phyloP scores from a whole-genome alignment of 345 rosid species.

The Syzygium aromaticum region DNA sequence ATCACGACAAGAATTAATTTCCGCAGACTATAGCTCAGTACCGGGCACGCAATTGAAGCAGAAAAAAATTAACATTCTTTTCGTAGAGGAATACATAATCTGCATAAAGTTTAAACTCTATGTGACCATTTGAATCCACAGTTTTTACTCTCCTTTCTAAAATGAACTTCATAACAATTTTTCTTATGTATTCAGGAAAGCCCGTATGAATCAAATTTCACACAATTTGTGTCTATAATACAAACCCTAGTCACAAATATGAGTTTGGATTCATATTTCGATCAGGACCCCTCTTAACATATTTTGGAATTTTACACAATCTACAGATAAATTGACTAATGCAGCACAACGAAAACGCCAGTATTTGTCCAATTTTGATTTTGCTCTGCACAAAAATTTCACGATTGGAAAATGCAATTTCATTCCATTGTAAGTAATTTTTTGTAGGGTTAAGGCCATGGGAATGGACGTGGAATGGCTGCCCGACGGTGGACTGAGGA shows the following conservation, averaged over 20 bases:
- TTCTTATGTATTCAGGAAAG: neutral
- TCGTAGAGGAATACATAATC: neutral
- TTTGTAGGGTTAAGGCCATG: constrained; percentile 26
- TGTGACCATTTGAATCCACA: neutral
- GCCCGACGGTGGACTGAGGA: constrained; percentile 35
- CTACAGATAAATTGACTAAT: neutral
- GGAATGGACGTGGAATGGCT: constrained; percentile 66
- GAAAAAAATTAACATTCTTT: neutral
- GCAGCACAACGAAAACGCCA: neutral
- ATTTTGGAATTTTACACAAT: neutral
- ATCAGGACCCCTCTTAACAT: neutral
- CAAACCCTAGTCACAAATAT: neutral
- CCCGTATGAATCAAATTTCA: neutral
- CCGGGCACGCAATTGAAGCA: neutral
- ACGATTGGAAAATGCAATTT: neutral
- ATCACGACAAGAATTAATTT: neutral
- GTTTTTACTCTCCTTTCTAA: neutral
- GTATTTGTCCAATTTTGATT: neutral
- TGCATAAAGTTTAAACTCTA: neutral
- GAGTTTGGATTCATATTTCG: neutral
- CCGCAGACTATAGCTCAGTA: neutral
- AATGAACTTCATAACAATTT: neutral
- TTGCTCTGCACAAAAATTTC: neutral
- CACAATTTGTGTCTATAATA: neutral
- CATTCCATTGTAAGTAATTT: neutral